phyloP scores from a whole-genome alignment of 345 rosid genomes.

The Laguncularia racemosa region DNA sequence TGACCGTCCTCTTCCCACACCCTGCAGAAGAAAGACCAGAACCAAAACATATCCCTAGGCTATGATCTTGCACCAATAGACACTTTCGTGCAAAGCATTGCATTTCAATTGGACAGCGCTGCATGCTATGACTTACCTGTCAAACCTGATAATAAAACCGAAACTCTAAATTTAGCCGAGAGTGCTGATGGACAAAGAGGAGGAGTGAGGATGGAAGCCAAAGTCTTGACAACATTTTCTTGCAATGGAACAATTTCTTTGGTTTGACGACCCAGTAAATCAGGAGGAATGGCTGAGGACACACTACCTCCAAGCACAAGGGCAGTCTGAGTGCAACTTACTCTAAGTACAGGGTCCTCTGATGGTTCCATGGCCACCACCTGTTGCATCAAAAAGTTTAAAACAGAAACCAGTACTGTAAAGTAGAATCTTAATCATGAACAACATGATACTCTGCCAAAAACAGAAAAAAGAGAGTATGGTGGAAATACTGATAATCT shows the following conservation, averaged over 20 bases:
- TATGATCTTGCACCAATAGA: background rate
- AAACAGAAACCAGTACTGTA: constrained; percentile 12
- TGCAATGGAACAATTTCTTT: constrained; percentile 56
- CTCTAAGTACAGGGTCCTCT: constrained; percentile 64
- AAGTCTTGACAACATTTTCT: constrained; percentile 46
- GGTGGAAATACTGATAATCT: too few relatives aligned
- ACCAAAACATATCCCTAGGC: background rate
- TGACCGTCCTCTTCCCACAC: constrained; percentile 85
- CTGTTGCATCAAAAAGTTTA: constrained; percentile 33
- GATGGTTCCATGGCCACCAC: constrained; percentile 93
- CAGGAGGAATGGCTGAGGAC: constrained; percentile 76
- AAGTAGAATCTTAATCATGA: background rate
- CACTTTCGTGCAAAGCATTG: background rate
- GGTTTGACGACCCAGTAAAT: constrained; percentile 40
- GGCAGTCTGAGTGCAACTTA: constrained; percentile 68
- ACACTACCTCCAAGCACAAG: constrained; percentile 88
- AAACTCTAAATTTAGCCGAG: constrained; percentile 81
- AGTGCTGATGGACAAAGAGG: constrained; percentile 75
- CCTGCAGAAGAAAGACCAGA: constrained; percentile 35
- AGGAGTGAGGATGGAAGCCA: constrained; percentile 78
- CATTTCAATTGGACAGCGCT: background rate
- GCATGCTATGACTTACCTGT: constrained; percentile 33
- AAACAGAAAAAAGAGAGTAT: background rate
- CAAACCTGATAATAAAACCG: constrained; percentile 71
- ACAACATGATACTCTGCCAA: background rate